Conservation (phyloP, 2,329 filamentous ascomycete species). For the Arthrobotrys pseudoclavata region DNA sequence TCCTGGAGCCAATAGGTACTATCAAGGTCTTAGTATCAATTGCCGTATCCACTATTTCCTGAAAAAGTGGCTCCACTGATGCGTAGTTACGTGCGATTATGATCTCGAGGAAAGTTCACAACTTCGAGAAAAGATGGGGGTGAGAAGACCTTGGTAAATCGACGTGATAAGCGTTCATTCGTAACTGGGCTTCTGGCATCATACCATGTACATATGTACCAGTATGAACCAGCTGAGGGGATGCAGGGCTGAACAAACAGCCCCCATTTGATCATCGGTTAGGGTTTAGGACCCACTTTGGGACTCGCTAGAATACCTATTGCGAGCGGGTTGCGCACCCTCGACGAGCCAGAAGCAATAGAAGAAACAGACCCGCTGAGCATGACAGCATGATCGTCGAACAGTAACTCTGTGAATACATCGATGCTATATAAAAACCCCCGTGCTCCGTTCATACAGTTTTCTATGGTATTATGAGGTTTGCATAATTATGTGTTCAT, state of each 20-base stretch:
- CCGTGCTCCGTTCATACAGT: neutral
- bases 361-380: constrained; percentile 44
- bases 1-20: constrained; percentile 12
- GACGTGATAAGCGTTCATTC: neutral
- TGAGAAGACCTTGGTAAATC: constrained; percentile 15
- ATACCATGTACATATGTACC: neutral
- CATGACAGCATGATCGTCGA: constrained; percentile 58
- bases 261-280: constrained; percentile 35
- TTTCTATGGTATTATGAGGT: constrained; percentile 4
- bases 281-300: constrained; percentile 37
- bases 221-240: constrained; percentile 36
- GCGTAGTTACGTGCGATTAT: constrained; percentile 13
- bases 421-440: neutral
- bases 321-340: constrained; percentile 39
- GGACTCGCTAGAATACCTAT: constrained; percentile 33
- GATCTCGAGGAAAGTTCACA: neutral
- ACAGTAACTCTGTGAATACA: neutral
- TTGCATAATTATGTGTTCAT: constrained; percentile 21
- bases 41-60: constrained; percentile 1
- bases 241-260: constrained; percentile 49
- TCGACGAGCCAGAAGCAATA: constrained; percentile 13
- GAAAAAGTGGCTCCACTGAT: constrained; percentile 32
- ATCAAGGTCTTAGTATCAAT: neutral
- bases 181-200: neutral
- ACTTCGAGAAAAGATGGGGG: neutral